Evolutionary conservation across 495 filamentous ascomycete genomes (phyloP).

Genomic region (Daldinia loculata): DNA sequence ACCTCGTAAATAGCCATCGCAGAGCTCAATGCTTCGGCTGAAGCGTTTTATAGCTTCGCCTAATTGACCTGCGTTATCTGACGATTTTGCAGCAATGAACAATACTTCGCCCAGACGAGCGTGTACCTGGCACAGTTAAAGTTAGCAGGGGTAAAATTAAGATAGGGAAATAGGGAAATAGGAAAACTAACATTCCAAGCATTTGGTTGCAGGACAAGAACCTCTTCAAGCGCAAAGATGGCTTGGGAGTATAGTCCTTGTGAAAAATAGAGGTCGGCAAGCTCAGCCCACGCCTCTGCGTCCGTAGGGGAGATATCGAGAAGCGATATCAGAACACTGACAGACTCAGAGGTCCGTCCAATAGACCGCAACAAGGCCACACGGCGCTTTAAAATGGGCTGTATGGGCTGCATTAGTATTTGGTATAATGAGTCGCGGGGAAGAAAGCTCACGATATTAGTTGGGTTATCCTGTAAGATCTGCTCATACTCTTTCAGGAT

Average conservation of each 20-base stretch:
- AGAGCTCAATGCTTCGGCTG: slow-evolving; percentile 89
- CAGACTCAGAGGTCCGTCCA: slow-evolving; percentile 73
- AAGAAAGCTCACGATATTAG: slow-evolving; percentile 75
- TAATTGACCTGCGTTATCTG: slow-evolving; percentile 61
- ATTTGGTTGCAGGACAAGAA: slow-evolving; percentile 85
- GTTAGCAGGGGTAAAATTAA: slow-evolving; percentile 37
- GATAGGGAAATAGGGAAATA: background rate
- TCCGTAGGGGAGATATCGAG: slow-evolving; percentile 88
- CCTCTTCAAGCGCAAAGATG: slow-evolving; percentile 89
- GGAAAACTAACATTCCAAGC: slow-evolving; percentile 83
- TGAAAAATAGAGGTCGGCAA: slow-evolving; percentile 82
- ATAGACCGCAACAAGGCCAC: slow-evolving; percentile 81
- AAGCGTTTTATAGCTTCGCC: slow-evolving; percentile 81
- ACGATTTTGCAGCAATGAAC: slow-evolving; percentile 69
- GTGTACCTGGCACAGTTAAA: slow-evolving; percentile 68
- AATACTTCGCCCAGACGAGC: slow-evolving; percentile 85
- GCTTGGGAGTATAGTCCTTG: slow-evolving; percentile 82
- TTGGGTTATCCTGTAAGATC: slow-evolving; percentile 74
- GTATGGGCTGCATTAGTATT: slow-evolving; percentile 33
- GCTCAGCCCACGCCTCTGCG: slow-evolving; percentile 92
- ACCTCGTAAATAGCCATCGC: slow-evolving; percentile 89
- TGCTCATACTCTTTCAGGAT: slow-evolving; percentile 80
- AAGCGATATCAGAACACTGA: slow-evolving; percentile 73
- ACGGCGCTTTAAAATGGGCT: slow-evolving; percentile 88
- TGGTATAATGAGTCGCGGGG: background rate